Base-by-base conservation (phyloP, 2,329 filamentous ascomycete species). In the Ophiosphaerella herpotricha region DNA sequence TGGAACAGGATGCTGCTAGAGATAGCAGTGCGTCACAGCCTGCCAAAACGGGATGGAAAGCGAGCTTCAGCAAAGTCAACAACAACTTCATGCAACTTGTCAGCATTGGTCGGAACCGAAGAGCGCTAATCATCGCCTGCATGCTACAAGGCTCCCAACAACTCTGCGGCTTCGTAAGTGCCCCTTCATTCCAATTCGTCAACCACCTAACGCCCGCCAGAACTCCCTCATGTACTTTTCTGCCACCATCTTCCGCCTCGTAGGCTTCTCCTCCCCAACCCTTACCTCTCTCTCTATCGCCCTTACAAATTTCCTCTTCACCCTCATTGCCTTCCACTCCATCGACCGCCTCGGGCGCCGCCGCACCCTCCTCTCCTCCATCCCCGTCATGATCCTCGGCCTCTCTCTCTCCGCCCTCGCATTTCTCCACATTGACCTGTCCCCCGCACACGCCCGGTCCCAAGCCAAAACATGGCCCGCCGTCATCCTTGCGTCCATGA, bases 61-160 rank as follows among this genome's bases (percentile, higher is more conserved):
- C 56, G 33, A 66, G 52, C 74, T 58, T 78, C 23, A 78, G 78
- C 11, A 75, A 75, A 24, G 82, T 82, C 76, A 70, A 74, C 34
- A 81, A 84, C 64, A 74, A 86, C 39, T 72, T 87, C 42, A 69
- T 73, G 13, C 82, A 83, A 58, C 64, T 78, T 6, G 29, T 74
- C 16, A 39, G 52, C 7, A 59, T 74, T 1, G 70, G 67, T 5
- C 73, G 82, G 48, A 89, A 91, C 62, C 78, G 87, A 43, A 83
- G 91, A 52, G 92, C 93, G 0, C 73, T 97, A 67, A 82, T 82
- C 0, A 94, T 97, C 67, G 91, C 92, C 1, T 95, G 91, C 73
- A 82, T 94, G 57, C 79, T 97, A 2, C 92, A 97, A 67, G 90
- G 86, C 0, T 77, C 95, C 6, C 93, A 97, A 74, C 93, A 97